Base-by-base conservation (phyloP, 805 yeast species). In the Blastobotrys terrestris region DNA sequence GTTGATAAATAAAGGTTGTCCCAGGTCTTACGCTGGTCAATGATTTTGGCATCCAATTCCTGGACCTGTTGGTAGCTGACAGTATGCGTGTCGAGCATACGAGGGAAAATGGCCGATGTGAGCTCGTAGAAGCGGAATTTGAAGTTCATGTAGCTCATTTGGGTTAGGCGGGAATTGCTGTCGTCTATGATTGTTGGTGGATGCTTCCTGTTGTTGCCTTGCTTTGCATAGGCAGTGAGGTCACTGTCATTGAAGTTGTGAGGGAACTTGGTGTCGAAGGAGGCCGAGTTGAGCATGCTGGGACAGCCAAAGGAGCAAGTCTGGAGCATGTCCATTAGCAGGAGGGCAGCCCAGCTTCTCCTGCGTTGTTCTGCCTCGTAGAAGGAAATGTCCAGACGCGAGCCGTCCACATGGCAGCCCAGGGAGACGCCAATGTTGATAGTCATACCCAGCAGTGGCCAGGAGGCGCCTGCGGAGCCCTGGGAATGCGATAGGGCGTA, bases 291-390 rank as follows among this genome's bases (percentile, higher is more conserved):
- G 35, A 49, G 31, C n/a, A 52, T 15, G 35, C 44, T 21, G 19
- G 55, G 55, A 11, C 55, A 49, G 49, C 55, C 55, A 52, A 52
- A 52, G 39, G 49, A 26, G 39, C 55, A 26, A 11, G 35, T n/a
- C n/a, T 46, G 53, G n/a, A 53, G 48, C 20, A 44, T 51, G 19
- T 53, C 56, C 44, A 53, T 19, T 26, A 51, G 48, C 39, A 53
- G 44, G 13, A 53, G 40, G 5, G 51, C 51, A 18, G 54, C 53
- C 53, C 52, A 53, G n/a, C 31, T 44, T 7, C 53, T 47, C 13
- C 56, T 16, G 13, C 35, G 50, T 15, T 49, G 48, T 19, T 42
- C 53, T 39, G 46, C 53, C 8, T 48, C 46, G 42, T 47, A 45
- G 13, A 48, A 42, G 14, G 40, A 26, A 35, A 26, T 39, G 41